These are phyloP conservation scores for Tricholoma sp. DNA, from an alignment of 768 basidiomycete genomes.

Conservation along the genomic window DNA sequence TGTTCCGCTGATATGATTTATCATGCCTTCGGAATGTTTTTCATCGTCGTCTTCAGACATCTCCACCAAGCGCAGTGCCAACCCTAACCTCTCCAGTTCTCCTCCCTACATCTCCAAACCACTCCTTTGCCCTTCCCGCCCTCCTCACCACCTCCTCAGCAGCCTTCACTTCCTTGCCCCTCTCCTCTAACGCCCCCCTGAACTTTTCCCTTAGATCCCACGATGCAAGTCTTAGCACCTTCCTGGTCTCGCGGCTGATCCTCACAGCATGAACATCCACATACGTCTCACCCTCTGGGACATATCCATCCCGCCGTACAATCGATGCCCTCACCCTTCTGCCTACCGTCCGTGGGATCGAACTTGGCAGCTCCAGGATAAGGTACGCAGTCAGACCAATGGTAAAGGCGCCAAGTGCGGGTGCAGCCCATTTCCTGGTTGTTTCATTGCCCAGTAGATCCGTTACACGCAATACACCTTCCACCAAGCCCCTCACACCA, in stretches of 20 bases:
- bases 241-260: constrained; percentile 81
- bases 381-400: constrained; percentile 77
- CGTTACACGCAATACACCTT: constrained; percentile 67
- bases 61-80: constrained; percentile 6
- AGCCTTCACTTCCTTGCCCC: constrained; percentile 66
- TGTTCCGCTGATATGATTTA: neutral
- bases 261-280: constrained; percentile 65
- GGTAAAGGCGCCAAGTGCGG: constrained; percentile 72
- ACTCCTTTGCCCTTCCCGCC: constrained; percentile 65
- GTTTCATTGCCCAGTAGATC: constrained; percentile 80
- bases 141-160: constrained; percentile 73
- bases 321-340: constrained; percentile 72
- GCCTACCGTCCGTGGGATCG: constrained; percentile 88
- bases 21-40: neutral
- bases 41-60: constrained; percentile 4
- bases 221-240: constrained; percentile 84
- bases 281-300: constrained; percentile 42
- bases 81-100: constrained; percentile 42
- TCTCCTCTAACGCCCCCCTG: constrained; percentile 73
- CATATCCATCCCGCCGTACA: constrained; percentile 37
- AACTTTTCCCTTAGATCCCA: constrained; percentile 90
- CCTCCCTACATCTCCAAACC: constrained; percentile 55
- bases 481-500: constrained; percentile 71
- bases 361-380: constrained; percentile 79
- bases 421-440: constrained; percentile 82